phyloP scores from a whole-genome alignment of 2,329 filamentous ascomycete genomes.

The Trichoderma endophyticum region DNA sequence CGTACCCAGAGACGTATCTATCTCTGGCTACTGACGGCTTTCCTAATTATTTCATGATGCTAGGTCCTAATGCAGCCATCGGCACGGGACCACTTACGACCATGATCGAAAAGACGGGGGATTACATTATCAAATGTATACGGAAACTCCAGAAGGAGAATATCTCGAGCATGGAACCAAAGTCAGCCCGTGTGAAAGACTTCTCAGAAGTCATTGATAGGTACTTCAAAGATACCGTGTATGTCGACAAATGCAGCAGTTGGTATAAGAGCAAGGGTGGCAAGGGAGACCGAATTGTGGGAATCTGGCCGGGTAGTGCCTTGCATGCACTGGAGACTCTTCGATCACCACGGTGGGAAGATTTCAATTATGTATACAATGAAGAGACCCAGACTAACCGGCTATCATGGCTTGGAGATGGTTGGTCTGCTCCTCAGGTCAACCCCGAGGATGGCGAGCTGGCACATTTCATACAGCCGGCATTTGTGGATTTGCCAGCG shows the following conservation, averaged over 20 bases:
- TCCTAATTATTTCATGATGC: slow-evolving; percentile 25
- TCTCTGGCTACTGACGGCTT: slow-evolving; percentile 55
- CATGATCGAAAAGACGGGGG: no score
- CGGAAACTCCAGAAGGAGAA: no score
- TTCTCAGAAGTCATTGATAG: slow-evolving; percentile 42
- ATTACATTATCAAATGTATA: no score
- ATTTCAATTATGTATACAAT: neutral
- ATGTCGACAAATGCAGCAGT: slow-evolving; percentile 61
- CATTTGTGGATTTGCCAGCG: no score
- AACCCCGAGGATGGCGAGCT: no score
- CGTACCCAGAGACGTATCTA: no score
- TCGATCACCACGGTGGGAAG: slow-evolving; percentile 36
- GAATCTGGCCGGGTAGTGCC: slow-evolving; percentile 67
- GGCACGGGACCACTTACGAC: no score
- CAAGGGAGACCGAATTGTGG: slow-evolving; percentile 59
- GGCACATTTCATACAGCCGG: no score
- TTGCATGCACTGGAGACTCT: slow-evolving; percentile 59
- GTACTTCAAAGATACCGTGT: slow-evolving; percentile 38
- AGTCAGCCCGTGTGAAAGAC: slow-evolving; percentile 48
- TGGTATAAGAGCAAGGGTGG: slow-evolving; percentile 64
- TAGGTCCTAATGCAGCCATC: no score
- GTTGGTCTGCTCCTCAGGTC: neutral
- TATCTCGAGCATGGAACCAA: slow-evolving; percentile 42
- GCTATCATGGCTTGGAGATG: neutral
- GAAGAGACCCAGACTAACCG: neutral